Evolutionary conservation across 192 early-diverging fungal genomes (phyloP).

Genomic region (Borealophlyctis nickersoniae): DNA sequence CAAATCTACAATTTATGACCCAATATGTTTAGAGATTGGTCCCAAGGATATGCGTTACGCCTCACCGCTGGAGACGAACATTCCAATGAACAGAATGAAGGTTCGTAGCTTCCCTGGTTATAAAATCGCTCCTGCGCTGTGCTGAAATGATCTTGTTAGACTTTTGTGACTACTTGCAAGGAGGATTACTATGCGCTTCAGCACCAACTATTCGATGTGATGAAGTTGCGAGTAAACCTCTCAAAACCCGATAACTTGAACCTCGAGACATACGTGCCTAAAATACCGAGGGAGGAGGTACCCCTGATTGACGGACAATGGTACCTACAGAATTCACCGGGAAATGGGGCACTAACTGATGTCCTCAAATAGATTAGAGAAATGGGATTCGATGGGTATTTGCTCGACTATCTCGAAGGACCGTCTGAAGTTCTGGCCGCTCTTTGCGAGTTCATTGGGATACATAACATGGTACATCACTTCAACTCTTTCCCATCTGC

Average conservation of each 20-base stretch:
- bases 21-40: conserved; percentile 68
- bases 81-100: conserved; percentile 40
- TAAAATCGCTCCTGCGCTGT: too few relatives aligned
- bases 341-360: background rate
- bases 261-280: too few relatives aligned
- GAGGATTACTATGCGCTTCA: too few relatives aligned
- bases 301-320: too few relatives aligned
- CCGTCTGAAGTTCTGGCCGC: conserved; percentile 59
- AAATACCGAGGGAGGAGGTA: too few relatives aligned
- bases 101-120: too few relatives aligned
- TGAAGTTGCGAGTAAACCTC: too few relatives aligned
- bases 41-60: conserved; percentile 63
- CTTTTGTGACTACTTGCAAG: too few relatives aligned
- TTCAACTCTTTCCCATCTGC: background rate
- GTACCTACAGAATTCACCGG: too few relatives aligned
- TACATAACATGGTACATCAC: conserved; percentile 50
- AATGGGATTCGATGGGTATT: conserved; percentile 73
- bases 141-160: too few relatives aligned
- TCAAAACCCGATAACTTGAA: too few relatives aligned
- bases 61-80: conserved; percentile 61
- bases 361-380: conserved; percentile 37
- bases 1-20: conserved; percentile 67
- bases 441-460: conserved; percentile 55
- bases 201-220: too few relatives aligned
- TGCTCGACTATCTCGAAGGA: conserved; percentile 73